Conservation (phyloP, 768 basidiomycete genomes). For the Macrolepiota albuminosa region DNA sequence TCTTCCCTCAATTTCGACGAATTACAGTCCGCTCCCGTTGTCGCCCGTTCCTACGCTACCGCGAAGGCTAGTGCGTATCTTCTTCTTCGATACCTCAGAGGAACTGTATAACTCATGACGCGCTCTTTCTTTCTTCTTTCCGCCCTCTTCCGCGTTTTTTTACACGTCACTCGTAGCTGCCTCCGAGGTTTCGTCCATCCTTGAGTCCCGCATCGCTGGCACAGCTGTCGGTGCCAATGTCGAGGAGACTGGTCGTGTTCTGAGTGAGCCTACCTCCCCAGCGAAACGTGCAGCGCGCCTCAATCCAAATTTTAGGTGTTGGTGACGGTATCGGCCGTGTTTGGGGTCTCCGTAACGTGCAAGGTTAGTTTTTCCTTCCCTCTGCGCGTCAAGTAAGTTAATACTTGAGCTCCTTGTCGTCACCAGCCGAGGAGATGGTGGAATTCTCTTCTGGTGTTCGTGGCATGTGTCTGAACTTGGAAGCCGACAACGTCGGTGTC, state of each 20-base stretch:
- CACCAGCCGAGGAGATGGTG: constrained; percentile 98
- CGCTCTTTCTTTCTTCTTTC: constrained; percentile 19
- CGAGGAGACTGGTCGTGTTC: constrained; percentile 97
- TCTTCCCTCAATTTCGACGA: constrained; percentile 18
- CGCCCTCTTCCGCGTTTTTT: constrained; percentile 16
- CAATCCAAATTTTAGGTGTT: constrained; percentile 57
- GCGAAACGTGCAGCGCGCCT: constrained; percentile 11
- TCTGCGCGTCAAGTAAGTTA: neutral
- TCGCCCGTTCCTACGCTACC: constrained; percentile 89
- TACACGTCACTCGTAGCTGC: constrained; percentile 66
- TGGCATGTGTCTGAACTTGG: constrained; percentile 99
- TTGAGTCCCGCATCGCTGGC: constrained; percentile 97
- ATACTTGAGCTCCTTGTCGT: constrained; percentile 13
- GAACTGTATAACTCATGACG: constrained; percentile 17
- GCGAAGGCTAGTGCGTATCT: constrained; percentile 86
- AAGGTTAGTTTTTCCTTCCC: constrained; percentile 49
- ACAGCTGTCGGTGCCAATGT: constrained; percentile 88
- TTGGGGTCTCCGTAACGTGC: constrained; percentile 98
- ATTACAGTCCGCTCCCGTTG: constrained; percentile 43
- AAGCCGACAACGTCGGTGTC: constrained; percentile 99
- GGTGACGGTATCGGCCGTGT: constrained; percentile 99
- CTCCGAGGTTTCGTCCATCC: constrained; percentile 98
- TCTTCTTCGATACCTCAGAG: constrained; percentile 4
- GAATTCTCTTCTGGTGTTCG: constrained; percentile 99
- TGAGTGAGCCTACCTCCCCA: constrained; percentile 60